These are phyloP conservation scores for Penicillium taxi DNA, from an alignment of 495 filamentous ascomycete species.

Conservation along the genomic window DNA sequence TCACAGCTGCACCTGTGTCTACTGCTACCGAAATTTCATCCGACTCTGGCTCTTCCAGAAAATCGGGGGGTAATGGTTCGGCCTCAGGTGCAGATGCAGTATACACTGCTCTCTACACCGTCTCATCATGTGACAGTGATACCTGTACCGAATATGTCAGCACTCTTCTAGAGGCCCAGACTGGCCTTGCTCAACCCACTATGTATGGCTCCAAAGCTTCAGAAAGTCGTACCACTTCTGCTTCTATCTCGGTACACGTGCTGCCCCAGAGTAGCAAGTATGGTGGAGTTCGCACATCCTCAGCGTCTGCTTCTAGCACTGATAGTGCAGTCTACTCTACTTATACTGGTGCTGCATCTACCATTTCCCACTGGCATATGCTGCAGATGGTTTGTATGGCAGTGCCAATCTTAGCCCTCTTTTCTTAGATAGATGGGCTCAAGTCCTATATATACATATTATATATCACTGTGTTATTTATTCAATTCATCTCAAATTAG, in stretches of 20 bases:
- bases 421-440: no score
- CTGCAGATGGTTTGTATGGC: no score
- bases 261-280: not conserved
- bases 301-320: not conserved
- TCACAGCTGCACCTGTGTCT: not conserved
- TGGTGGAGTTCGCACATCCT: not conserved
- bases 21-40: not conserved
- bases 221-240: not conserved
- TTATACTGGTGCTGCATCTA: slow-evolving; percentile 3
- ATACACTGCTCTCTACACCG: not conserved
- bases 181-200: not conserved
- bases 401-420: no score
- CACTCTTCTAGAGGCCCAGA: slow-evolving; percentile 4
- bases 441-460: no score
- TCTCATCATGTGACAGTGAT: slow-evolving; percentile 2
- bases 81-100: not conserved
- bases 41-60: not conserved
- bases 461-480: no score
- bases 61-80: not conserved
- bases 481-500: no score
- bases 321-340: not conserved
- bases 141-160: slow-evolving; percentile 3
- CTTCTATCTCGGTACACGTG: not conserved
- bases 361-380: not conserved
- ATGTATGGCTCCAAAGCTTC: not conserved